phyloP scores from a whole-genome alignment of 192 early-diverging fungal genomes.

The Linnemannia schmuckeri region DNA sequence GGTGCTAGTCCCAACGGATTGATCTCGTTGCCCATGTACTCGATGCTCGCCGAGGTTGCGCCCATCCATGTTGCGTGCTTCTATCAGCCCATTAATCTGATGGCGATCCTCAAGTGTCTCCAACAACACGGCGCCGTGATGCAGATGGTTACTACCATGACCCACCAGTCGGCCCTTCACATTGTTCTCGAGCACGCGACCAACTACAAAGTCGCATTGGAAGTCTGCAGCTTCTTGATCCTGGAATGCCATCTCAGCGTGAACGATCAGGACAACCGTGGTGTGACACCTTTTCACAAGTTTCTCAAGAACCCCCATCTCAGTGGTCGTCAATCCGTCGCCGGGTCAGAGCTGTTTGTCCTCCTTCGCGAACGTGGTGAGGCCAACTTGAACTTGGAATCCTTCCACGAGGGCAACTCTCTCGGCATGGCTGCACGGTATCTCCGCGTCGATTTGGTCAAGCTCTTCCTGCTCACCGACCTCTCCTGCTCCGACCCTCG shows the following conservation, averaged over 20 bases:
- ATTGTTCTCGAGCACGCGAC: constrained; percentile 48
- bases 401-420: constrained; percentile 40
- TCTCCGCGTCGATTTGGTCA: constrained; percentile 41
- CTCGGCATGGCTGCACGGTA: constrained; percentile 47
- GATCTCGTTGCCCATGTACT: constrained; percentile 35
- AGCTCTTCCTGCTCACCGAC: constrained; percentile 46
- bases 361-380: constrained; percentile 46
- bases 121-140: constrained; percentile 43
- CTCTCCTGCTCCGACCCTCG: constrained; percentile 37
- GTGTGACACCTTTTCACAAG: constrained; percentile 53
- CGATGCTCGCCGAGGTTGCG: constrained; percentile 44
- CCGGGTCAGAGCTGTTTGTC: constrained; percentile 35
- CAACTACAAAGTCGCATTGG: constrained; percentile 36
- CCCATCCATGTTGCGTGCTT: constrained; percentile 51
- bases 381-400: constrained; percentile 36
- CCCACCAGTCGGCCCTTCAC: constrained; percentile 44
- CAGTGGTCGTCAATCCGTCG: constrained; percentile 38
- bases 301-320: constrained; percentile 49
- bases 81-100: constrained; percentile 39
- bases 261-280: constrained; percentile 43
- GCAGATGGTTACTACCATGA: constrained; percentile 41
- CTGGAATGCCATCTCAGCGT: constrained; percentile 37
- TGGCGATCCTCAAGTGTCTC: constrained; percentile 30
- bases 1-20: constrained; percentile 28
- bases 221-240: constrained; percentile 37